Conservation (phyloP, 2,329 filamentous ascomycete genomes). For the Fusarium chuoi region DNA sequence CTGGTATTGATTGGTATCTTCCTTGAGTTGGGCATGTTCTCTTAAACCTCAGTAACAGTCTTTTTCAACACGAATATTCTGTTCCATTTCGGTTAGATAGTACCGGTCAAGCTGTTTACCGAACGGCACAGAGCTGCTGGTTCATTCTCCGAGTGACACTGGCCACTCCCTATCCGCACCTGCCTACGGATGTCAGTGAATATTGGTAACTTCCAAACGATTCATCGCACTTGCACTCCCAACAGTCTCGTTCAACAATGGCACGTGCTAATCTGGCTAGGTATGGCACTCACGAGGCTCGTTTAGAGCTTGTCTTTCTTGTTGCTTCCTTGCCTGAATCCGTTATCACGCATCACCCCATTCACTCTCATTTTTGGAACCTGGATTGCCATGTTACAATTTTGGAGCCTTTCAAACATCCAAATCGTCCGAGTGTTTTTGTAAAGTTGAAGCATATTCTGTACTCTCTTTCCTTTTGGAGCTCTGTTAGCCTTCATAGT, state of each 20-base stretch:
- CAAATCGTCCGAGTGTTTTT: constrained; percentile 7
- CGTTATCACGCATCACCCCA: constrained; percentile 4
- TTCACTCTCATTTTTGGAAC: constrained; percentile 33
- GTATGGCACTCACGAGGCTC: background rate
- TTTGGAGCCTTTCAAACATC: constrained; percentile 29
- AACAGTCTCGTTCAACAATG: background rate
- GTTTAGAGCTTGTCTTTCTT: background rate
- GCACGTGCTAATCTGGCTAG: constrained; percentile 2
- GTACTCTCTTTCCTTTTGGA: background rate
- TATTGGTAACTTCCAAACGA: background rate
- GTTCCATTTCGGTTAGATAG: background rate
- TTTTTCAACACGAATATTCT: background rate
- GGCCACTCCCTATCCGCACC: background rate
- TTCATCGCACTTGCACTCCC: constrained; percentile 1
- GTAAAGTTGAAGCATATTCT: constrained; percentile 16
- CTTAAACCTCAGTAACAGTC: background rate
- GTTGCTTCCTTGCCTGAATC: background rate
- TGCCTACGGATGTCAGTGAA: constrained; percentile 15
- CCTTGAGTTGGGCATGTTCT: background rate
- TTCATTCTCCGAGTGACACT: constrained; percentile 9
- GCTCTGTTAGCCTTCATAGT: constrained; percentile 1
- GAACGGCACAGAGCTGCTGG: background rate
- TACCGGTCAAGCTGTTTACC: background rate
- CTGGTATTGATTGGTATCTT: constrained; percentile 20
- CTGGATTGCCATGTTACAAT: constrained; percentile 27